These are phyloP conservation scores for Ciborinia camelliae DNA, from an alignment of 2,329 filamentous ascomycete species.

Conservation along the genomic window DNA sequence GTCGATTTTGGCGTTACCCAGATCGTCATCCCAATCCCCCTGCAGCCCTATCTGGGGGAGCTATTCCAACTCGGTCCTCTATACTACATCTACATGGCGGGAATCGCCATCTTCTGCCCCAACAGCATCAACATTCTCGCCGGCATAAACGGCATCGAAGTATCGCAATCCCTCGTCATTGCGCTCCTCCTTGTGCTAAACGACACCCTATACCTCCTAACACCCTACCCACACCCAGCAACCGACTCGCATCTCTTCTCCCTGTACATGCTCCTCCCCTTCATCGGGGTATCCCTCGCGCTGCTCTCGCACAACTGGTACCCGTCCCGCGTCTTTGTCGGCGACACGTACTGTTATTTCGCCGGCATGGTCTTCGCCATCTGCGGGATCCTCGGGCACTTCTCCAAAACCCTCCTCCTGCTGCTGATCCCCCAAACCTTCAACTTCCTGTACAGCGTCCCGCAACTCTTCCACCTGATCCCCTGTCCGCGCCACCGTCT, in stretches of 20 bases:
- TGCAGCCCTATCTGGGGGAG: slow-evolving; percentile 75
- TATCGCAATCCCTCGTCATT: slow-evolving; percentile 88
- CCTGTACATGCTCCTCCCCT: slow-evolving; percentile 89
- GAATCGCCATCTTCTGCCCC: slow-evolving; percentile 93
- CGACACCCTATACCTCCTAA: slow-evolving; percentile 81
- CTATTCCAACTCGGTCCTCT: slow-evolving; percentile 76
- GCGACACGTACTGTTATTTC: slow-evolving; percentile 99
- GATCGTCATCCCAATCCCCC: slow-evolving; percentile 82
- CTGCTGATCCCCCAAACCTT: slow-evolving; percentile 91
- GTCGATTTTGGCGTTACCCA: slow-evolving; percentile 97
- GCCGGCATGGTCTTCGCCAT: slow-evolving; percentile 98
- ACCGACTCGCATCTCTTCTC: slow-evolving; percentile 96
- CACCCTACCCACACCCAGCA: slow-evolving; percentile 83
- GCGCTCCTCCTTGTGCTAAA: slow-evolving; percentile 80
- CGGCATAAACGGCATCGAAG: slow-evolving; percentile 98
- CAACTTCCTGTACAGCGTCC: slow-evolving; percentile 92
- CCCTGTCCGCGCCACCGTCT: slow-evolving; percentile 92
- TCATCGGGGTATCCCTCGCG: slow-evolving; percentile 86
- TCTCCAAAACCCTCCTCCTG: slow-evolving; percentile 92
- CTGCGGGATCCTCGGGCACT: slow-evolving; percentile 93
- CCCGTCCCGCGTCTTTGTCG: slow-evolving; percentile 90
- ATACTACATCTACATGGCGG: slow-evolving; percentile 97
- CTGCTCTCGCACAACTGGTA: slow-evolving; percentile 93
- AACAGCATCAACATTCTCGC: slow-evolving; percentile 99
- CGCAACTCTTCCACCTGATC: slow-evolving; percentile 85